phyloP scores from a whole-genome alignment of 306 rosid species.

The Hylodesmum podocarpum region DNA sequence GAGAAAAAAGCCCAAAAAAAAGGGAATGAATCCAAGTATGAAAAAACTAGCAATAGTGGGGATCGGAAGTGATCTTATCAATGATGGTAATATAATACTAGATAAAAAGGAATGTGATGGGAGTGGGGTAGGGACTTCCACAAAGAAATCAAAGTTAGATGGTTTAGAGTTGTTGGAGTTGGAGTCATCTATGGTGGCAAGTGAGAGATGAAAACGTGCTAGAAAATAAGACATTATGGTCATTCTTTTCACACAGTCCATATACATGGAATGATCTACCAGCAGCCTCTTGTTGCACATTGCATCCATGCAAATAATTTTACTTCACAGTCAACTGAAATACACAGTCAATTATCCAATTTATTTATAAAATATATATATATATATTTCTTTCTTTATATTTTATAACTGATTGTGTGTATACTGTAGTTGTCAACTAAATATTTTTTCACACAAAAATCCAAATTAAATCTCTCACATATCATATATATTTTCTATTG shows the following conservation, averaged over 20 bases:
- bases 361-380: too few relatives aligned
- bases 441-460: too few relatives aligned
- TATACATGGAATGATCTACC: constrained; percentile 24
- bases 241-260: constrained; percentile 36
- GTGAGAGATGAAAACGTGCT: constrained; percentile 34
- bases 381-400: too few relatives aligned
- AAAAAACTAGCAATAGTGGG: constrained; percentile 16
- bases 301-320: too few relatives aligned
- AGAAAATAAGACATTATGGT: neutral
- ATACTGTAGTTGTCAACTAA: too few relatives aligned
- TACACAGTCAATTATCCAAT: too few relatives aligned
- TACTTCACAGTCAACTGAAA: too few relatives aligned
- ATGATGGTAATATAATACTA: constrained; percentile 33
- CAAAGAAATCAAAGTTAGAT: constrained; percentile 28
- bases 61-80: constrained; percentile 30
- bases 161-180: constrained; percentile 19
- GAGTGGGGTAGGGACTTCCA: constrained; percentile 27
- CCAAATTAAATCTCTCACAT: too few relatives aligned
- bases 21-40: constrained; percentile 20
- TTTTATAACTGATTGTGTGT: too few relatives aligned
- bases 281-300: constrained; percentile 22
- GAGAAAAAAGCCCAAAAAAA: constrained; percentile 7
- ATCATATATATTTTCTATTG: neutral
- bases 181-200: constrained; percentile 27
- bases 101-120: constrained; percentile 7